Conservation (phyloP, 2,329 filamentous ascomycete genomes). For the Juglanconis sp. region DNA sequence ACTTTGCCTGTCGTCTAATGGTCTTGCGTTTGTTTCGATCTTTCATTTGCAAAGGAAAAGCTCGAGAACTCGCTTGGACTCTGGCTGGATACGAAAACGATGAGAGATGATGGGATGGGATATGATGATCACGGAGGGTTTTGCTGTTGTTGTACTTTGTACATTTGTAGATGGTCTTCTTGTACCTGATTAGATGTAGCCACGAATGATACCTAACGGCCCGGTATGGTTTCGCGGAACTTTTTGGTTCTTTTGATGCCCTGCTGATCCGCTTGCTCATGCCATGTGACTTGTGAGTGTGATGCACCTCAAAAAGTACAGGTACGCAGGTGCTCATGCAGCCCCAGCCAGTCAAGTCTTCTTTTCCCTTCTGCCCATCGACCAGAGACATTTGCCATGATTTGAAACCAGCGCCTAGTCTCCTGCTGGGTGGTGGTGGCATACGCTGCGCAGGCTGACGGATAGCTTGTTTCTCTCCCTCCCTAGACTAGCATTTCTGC, state of each 20-base stretch:
- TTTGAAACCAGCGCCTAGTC: too few relatives aligned
- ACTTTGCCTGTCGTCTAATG: neutral
- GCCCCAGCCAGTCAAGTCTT: too few relatives aligned
- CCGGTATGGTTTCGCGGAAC: neutral
- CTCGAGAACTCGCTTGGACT: neutral
- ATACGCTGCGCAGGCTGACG: neutral
- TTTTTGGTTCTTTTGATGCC: neutral
- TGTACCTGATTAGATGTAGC: slow-evolving; percentile 2
- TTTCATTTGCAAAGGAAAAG: too few relatives aligned
- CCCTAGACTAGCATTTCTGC: neutral
- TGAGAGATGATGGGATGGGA: slow-evolving; percentile 6
- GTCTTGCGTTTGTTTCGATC: too few relatives aligned
- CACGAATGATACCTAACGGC: slow-evolving; percentile 11
- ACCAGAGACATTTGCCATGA: too few relatives aligned
- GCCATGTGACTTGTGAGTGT: too few relatives aligned
- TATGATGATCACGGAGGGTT: neutral
- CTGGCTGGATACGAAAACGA: neutral
- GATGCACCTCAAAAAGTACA: too few relatives aligned
- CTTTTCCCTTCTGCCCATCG: too few relatives aligned
- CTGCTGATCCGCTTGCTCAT: neutral
- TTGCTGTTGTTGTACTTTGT: neutral
- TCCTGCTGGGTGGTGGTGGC: too few relatives aligned
- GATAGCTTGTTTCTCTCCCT: neutral
- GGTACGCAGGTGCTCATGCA: too few relatives aligned
- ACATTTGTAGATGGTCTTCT: slow-evolving; percentile 8